Conservation (phyloP, 2,329 filamentous ascomycete genomes). For the Trichoderma sp. region DNA sequence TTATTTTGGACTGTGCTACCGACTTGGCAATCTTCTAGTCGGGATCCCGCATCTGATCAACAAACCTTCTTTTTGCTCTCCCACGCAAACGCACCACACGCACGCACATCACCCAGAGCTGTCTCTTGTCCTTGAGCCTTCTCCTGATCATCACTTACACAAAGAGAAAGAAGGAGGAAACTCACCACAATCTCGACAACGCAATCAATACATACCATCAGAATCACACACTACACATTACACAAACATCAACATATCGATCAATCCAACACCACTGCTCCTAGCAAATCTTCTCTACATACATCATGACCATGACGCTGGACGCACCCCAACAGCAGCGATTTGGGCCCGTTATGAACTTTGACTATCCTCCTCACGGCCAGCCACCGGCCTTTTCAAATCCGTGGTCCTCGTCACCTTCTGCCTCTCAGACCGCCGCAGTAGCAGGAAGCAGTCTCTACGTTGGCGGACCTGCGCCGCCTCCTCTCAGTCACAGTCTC, state of each 20-base stretch:
- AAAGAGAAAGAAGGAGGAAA: background rate
- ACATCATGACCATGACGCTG: conserved; percentile 91
- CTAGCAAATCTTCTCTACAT: conserved; percentile 29
- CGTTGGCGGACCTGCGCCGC: conserved; percentile 55
- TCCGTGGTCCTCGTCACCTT: conserved; percentile 73
- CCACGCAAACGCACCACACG: conserved; percentile 29
- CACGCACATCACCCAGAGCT: conserved; percentile 26
- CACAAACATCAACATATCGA: background rate
- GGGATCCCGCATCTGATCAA: conserved; percentile 59
- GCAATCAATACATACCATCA: background rate
- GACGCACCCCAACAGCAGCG: conserved; percentile 84
- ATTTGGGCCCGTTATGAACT: conserved; percentile 74
- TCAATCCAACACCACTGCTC: background rate
- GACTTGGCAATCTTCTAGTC: conserved; percentile 51
- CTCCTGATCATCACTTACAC: conserved; percentile 7
- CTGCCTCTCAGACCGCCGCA: conserved; percentile 50
- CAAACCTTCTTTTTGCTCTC: conserved; percentile 40
- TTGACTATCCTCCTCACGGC: conserved; percentile 66
- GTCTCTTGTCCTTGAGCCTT: background rate
- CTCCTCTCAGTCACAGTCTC: conserved; percentile 59
- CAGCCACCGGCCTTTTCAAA: conserved; percentile 81
- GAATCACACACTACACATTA: background rate
- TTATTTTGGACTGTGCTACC: conserved; percentile 48
- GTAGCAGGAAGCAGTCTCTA: conserved; percentile 65
- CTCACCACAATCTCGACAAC: background rate